Percentiles rank a stretch among this genome's conserved stretches.
These are phyloP conservation scores for Colletotrichum sp. DNA, from an alignment of 2,329 filamentous ascomycete species.

Conservation along the genomic window DNA sequence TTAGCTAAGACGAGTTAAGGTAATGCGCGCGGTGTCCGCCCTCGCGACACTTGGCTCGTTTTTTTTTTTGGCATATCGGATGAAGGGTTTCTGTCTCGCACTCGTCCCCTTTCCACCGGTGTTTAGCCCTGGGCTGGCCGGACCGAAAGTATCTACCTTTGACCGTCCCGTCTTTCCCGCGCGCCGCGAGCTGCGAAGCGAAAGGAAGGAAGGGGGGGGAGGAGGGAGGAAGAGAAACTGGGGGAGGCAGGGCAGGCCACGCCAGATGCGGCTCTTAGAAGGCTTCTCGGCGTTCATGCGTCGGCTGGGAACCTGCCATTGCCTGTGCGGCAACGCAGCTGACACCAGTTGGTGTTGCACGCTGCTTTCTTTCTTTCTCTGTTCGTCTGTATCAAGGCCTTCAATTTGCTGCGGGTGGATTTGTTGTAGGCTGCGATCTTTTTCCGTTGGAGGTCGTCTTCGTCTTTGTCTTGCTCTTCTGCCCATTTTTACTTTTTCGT, in stretches of 20 bases:
- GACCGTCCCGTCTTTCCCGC: not conserved
- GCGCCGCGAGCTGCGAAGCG: not conserved
- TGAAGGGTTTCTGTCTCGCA: not conserved
- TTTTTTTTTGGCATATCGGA: not conserved
- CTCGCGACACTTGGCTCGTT: not conserved
- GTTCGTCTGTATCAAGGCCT: no score
- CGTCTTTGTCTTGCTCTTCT: not conserved
- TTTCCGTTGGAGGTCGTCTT: not conserved
- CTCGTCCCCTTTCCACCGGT: not conserved
- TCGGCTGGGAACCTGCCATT: not conserved
- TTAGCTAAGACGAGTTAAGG: not conserved
- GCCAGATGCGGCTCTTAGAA: constrained; percentile 9
- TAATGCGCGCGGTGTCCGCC: not conserved
- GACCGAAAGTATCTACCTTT: not conserved
- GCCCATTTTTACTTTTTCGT: not conserved
- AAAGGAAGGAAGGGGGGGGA: not conserved
- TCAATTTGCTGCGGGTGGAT: no score
- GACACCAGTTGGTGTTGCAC: not conserved
- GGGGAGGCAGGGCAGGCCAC: not conserved
- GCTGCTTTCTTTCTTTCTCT: not conserved
- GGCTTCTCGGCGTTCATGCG: constrained; percentile 7
- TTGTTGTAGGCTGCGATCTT: not conserved
- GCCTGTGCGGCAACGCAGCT: not conserved
- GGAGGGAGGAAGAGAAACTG: not conserved
- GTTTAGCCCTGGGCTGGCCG: not conserved